Percentiles rank a stretch among this genome's conserved stretches.
Evolutionary conservation across 2,329 filamentous ascomycete species (phyloP).

Genomic region (Acrodontium crateriforme): DNA sequence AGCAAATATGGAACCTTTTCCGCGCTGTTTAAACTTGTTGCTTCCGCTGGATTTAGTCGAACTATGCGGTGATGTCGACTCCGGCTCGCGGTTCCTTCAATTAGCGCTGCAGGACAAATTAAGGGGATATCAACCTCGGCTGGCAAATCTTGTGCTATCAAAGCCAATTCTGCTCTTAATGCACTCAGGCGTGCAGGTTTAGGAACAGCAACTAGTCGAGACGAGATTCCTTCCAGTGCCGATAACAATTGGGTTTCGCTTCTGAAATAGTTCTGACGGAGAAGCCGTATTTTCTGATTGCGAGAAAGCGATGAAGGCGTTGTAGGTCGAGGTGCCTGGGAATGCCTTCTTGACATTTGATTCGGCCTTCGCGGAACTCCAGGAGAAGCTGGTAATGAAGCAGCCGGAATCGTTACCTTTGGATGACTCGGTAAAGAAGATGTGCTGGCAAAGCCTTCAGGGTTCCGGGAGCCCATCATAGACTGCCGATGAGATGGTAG

Average conservation of each 20-base stretch:
- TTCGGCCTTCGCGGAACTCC: conserved; percentile 25
- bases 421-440: conserved; percentile 21
- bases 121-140: conserved; percentile 74
- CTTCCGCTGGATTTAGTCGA: conserved; percentile 68
- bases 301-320: conserved; percentile 48
- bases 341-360: conserved; percentile 38
- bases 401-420: conserved; percentile 9
- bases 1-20: conserved; percentile 75
- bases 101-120: conserved; percentile 61
- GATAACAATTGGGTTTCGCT: conserved; percentile 69
- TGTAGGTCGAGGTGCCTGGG: conserved; percentile 41
- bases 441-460: conserved; percentile 18
- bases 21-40: conserved; percentile 73
- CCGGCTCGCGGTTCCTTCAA: conserved; percentile 58
- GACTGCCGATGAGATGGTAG: conserved; percentile 18
- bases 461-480: conserved; percentile 17
- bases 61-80: conserved; percentile 75
- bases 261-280: conserved; percentile 72
- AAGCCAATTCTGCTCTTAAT: conserved; percentile 62
- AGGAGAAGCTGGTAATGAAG: conserved; percentile 23
- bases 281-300: conserved; percentile 54
- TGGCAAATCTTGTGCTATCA: conserved; percentile 68
- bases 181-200: conserved; percentile 72
- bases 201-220: conserved; percentile 67
- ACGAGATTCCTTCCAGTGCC: conserved; percentile 71